Evolutionary conservation across 768 basidiomycete species (phyloP), one percentile per base, ranked within the genome.

Genomic region (Suillus bovinus): DNA sequence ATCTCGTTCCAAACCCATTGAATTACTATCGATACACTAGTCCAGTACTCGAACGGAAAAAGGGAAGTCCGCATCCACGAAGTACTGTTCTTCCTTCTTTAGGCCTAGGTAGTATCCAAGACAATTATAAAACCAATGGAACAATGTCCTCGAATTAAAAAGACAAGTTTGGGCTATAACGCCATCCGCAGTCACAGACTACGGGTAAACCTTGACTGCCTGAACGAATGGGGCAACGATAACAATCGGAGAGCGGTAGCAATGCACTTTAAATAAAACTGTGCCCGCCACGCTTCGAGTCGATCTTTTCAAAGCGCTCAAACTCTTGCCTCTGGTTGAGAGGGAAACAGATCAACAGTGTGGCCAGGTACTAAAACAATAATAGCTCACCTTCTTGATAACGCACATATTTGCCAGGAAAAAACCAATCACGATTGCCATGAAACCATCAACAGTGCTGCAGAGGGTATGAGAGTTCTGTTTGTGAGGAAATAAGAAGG

Each of bases 301-400:
- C 93, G 65, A 96, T 96, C 77, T 82, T 90, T 80, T 85, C 87
- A 82, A 96, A 96, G 39, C 94, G 87, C 68, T 90, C 89, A 61
- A 84, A 81, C 75, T 94, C 88, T 72, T 87, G 79, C 68, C 93
- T 84, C 91, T 93, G 78, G 57, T 63, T 53, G 58, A 38, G 24
- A 38, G 24, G 36, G 54, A 10, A 55, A 38, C 57, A 27, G 27
- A 60, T 71, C 34, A 70, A 62, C 58, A 34, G 13, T 5, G 22
- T 8, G 61, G 52, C 27, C 9, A 50, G 29, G 13, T 38, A 4
- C 34, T 41, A 24, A 11, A n/a, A 29, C 20, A 4, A 54, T 10
- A 17, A n/a, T 63, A 73, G 54, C 64, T 22, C 24, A 86, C 89
- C 85, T 82, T 87, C 71, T 90, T 93, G 70, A 97, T 93, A 47